Percentiles rank a stretch among this genome's conserved stretches.
Evolutionary conservation across 495 filamentous ascomycete genomes (phyloP).

Genomic region (Podospora australis): DNA sequence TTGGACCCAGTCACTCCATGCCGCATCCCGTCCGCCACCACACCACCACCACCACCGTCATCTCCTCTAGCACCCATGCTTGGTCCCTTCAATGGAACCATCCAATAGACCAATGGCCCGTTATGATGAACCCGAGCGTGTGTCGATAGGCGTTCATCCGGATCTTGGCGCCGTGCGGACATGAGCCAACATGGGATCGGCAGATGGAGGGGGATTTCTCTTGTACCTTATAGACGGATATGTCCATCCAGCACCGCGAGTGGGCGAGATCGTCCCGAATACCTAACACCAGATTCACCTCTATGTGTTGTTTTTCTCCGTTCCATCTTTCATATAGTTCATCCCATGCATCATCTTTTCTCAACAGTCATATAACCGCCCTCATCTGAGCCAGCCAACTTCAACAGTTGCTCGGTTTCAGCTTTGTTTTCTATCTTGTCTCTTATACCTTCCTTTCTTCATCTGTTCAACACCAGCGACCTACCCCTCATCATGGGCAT

Average conservation of each 20-base stretch:
- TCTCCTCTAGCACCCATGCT: not conserved
- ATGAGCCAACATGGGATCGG: slow-evolving; percentile 3
- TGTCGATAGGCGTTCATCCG: not conserved
- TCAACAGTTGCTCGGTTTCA: slow-evolving; percentile 25
- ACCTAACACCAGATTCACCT: no score
- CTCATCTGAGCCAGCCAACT: slow-evolving; percentile 19
- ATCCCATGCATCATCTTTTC: no score
- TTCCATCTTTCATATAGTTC: no score
- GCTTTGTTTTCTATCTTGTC: not conserved
- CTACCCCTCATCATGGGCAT: slow-evolving; percentile 19
- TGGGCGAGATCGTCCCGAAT: no score
- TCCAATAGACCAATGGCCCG: not conserved
- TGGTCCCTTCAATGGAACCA: not conserved
- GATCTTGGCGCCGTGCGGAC: slow-evolving; percentile 2
- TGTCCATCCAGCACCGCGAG: not conserved
- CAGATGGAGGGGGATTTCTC: slow-evolving; percentile 1
- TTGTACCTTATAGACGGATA: not conserved
- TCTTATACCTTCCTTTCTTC: not conserved
- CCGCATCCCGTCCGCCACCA: not conserved
- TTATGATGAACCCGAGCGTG: not conserved
- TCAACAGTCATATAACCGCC: slow-evolving; percentile 8
- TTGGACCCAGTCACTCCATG: not conserved
- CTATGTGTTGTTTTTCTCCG: not conserved
- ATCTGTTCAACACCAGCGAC: slow-evolving; percentile 2
- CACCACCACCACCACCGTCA: not conserved